Evolutionary conservation across 2,329 filamentous ascomycete genomes (phyloP).

Genomic region (Penicillium sp.): DNA sequence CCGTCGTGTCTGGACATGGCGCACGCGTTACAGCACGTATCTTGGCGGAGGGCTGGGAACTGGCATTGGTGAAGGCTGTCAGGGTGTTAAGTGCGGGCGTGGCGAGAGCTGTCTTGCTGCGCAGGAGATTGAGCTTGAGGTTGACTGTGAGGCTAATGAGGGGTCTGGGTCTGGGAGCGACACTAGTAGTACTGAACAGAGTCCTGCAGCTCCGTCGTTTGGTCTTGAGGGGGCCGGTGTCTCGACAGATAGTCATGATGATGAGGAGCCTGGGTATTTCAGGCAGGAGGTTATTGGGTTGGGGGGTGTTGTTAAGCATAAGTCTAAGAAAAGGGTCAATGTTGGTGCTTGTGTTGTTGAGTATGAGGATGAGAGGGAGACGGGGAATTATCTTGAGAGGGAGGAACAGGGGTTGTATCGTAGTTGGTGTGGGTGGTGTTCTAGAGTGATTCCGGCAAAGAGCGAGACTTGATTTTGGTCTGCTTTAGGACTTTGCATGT

Average conservation of each 20-base stretch:
- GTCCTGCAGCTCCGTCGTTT: conserved; percentile 20
- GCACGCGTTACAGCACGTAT: conserved; percentile 74
- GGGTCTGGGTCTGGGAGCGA: conserved; percentile 18
- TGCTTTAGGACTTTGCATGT: not conserved
- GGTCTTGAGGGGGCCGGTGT: conserved; percentile 15
- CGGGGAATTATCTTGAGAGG: conserved; percentile 63
- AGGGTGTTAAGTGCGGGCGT: conserved; percentile 85
- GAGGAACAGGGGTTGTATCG: conserved; percentile 68
- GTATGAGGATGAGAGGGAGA: conserved; percentile 72
- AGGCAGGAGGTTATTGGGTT: conserved; percentile 90
- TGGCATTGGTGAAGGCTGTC: conserved; percentile 82
- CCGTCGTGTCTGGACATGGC: conserved; percentile 79
- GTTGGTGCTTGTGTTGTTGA: conserved; percentile 84
- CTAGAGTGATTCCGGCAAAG: conserved; percentile 62
- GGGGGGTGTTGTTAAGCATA: conserved; percentile 82
- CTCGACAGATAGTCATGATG: conserved; percentile 29
- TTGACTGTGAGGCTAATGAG: conserved; percentile 82
- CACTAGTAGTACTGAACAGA: conserved; percentile 18
- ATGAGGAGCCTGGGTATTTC: conserved; percentile 66
- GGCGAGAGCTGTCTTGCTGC: conserved; percentile 72
- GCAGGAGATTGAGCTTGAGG: conserved; percentile 75
- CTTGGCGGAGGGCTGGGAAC: conserved; percentile 77
- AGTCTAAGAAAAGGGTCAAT: conserved; percentile 75
- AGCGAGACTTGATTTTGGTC: conserved; percentile 6
- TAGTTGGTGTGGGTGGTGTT: conserved; percentile 93